phyloP scores from a whole-genome alignment of 352 stramenopile species.

The Phytophthora sp. region DNA sequence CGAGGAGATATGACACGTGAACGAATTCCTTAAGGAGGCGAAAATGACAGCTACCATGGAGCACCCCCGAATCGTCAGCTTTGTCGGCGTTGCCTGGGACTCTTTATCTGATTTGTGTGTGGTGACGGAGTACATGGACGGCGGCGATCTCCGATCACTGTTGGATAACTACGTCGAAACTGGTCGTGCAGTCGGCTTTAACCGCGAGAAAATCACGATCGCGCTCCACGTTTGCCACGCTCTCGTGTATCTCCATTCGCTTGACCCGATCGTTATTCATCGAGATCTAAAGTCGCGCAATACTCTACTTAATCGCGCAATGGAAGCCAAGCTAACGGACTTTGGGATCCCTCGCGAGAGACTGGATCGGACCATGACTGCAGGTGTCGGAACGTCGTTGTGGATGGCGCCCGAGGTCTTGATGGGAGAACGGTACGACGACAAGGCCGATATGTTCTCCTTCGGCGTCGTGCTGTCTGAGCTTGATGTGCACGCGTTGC shows the following conservation, averaged over 20 bases:
- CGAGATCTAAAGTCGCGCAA: conserved; percentile 61
- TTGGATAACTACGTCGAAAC: conserved; percentile 18
- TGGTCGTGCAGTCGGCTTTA: conserved; percentile 1
- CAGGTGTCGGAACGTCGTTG: conserved; percentile 14
- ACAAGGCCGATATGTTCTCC: conserved; percentile 33
- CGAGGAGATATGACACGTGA: neutral
- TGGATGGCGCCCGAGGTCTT: conserved; percentile 32
- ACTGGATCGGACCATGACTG: conserved; percentile 15
- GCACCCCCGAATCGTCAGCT: conserved; percentile 33
- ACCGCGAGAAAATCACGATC: conserved; percentile 11
- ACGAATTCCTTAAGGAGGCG: neutral
- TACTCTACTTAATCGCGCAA: conserved; percentile 33
- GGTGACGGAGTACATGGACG: conserved; percentile 46
- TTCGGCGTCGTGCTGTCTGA: conserved; percentile 34
- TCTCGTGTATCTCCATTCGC: conserved; percentile 11
- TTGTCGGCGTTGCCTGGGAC: conserved; percentile 43
- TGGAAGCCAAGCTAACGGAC: conserved; percentile 27
- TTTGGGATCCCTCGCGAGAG: conserved; percentile 21
- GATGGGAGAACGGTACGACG: conserved; percentile 20
- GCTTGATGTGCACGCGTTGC: conserved; percentile 20
- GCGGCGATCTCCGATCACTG: conserved; percentile 38
- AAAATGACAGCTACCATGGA: conserved; percentile 32
- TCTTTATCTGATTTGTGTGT: conserved; percentile 33
- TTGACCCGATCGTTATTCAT: conserved; percentile 34
- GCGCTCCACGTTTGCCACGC: conserved; percentile 35